Base-by-base conservation (phyloP, 257 asterid species). In the Rehmannia glutinosa region DNA sequence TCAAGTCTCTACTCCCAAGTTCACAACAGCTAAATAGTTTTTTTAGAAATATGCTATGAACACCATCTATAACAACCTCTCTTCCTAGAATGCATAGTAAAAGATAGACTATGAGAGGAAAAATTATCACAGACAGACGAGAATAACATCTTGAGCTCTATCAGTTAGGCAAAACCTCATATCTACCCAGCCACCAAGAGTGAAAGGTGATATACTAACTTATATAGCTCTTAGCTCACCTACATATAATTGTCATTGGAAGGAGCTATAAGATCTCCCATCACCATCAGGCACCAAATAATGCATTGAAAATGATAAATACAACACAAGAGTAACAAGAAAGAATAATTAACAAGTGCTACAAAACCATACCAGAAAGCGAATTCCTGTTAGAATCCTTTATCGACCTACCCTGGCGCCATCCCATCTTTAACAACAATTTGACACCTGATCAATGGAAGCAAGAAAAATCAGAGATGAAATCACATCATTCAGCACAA, bases 371-470 rank as follows among this genome's bases (percentile, higher is more conserved):
- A 93, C 98, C 96, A 75, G 79, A 69, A 53, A 79, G 77, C 25
- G 91, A 77, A 67, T 84, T 74, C 69, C 63, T 62, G 74, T 75
- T 83, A 25, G 89, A 83, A 65, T 80, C 88, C 78, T 83, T 88
- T 59, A 93, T 83, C 62, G 96, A 88, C 46, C 86, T 93, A 66
- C 98, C 97, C 55, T 81, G 95, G 57, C 96, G 78, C 98, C 98
- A 93, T 77, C 98, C 98, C 98, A 93, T 93, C 89, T 88, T 93
- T 74, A 78, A 66, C 74, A 93, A 78, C 70, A 93, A 85, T 72
- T 85, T 93, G 80, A 88, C 89, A 38, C 98, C 98, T 93, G 78
- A 45, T 52, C 66, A 72, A 62, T 62, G 62, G 70, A 42, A 77
- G 66, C 69, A 15, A 30, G 53, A 38, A 32, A 38, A 42, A 13